Conservation (phyloP, 2,329 filamentous ascomycete species). For the Stagonosporopsis cucurbitacearum region DNA sequence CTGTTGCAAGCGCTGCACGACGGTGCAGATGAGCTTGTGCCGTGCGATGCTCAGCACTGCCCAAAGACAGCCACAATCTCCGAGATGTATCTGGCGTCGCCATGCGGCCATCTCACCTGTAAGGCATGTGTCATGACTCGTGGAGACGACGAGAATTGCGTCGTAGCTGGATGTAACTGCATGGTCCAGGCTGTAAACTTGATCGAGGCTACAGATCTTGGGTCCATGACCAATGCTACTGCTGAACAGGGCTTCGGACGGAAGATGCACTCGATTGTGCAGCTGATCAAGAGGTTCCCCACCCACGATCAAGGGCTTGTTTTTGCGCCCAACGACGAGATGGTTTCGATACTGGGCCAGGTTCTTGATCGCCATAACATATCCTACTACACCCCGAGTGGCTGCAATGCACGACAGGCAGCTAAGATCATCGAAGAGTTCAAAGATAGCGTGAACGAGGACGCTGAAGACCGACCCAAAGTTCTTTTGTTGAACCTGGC, state of each 20-base stretch:
- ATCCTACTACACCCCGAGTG: conserved; percentile 20
- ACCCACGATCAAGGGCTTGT: conserved; percentile 40
- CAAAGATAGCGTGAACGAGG: conserved; percentile 25
- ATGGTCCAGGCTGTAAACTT: conserved; percentile 25
- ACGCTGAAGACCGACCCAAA: conserved; percentile 44
- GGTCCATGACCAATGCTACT: conserved; percentile 19
- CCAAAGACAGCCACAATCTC: neutral
- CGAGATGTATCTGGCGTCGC: conserved; percentile 27
- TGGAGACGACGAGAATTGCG: conserved; percentile 33
- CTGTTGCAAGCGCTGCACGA: conserved; percentile 15
- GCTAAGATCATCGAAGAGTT: conserved; percentile 39
- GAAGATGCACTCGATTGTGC: conserved; percentile 33
- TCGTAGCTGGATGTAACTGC: conserved; percentile 29
- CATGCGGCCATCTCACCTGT: conserved; percentile 41
- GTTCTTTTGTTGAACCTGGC: conserved; percentile 65
- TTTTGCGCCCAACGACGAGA: conserved; percentile 34
- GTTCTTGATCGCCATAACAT: conserved; percentile 29
- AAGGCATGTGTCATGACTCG: conserved; percentile 25
- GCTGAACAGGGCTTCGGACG: conserved; percentile 38
- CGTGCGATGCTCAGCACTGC: conserved; percentile 31
- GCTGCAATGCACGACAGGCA: conserved; percentile 15
- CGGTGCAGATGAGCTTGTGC: neutral
- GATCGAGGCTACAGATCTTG: conserved; percentile 32
- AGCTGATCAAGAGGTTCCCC: conserved; percentile 51
- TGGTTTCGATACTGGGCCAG: conserved; percentile 22